A percentile compares a stretch with the other conserved stretches of the same genome.
Evolutionary conservation across 2,329 filamentous ascomycete species (phyloP).

Genomic region (Metarhizium robertsii): DNA sequence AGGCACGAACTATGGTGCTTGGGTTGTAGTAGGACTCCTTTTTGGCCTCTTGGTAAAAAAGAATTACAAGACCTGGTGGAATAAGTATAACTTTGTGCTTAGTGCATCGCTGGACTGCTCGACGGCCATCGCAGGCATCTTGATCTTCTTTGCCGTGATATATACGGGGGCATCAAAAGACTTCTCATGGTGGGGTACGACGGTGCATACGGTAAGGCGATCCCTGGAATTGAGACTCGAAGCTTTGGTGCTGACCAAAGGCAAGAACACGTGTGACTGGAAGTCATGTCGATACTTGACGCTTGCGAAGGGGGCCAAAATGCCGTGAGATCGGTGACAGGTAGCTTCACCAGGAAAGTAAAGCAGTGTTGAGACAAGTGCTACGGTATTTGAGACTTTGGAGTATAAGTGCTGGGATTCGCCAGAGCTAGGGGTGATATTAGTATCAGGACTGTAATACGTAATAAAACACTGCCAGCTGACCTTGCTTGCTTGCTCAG

Average conservation of each 20-base stretch:
- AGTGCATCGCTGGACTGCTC: constrained; percentile 22
- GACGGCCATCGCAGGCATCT: constrained; percentile 20
- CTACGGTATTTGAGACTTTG: no score
- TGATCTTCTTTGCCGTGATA: constrained; percentile 24
- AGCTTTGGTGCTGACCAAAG: neutral
- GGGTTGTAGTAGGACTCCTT: constrained; percentile 19
- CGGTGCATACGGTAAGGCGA: neutral
- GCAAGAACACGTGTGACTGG: neutral
- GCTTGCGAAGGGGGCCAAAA: neutral
- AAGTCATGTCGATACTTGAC: neutral
- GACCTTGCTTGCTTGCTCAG: no score
- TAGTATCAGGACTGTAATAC: no score
- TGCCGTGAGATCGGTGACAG: neutral
- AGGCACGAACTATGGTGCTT: constrained; percentile 23
- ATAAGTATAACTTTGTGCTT: constrained; percentile 21
- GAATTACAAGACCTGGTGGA: constrained; percentile 19
- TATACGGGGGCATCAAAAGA: constrained; percentile 16
- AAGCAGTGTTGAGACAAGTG: no score
- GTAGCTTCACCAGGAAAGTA: neutral
- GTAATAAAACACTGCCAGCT: no score
- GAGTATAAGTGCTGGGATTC: no score
- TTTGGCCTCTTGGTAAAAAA: constrained; percentile 18
- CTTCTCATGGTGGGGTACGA: constrained; percentile 22
- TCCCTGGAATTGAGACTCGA: neutral
- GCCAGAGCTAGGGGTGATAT: no score